Evolutionary conservation across 306 rosid species (phyloP), one percentile per base, ranked within the genome.

Genomic region (Begonia peltatifolia): DNA sequence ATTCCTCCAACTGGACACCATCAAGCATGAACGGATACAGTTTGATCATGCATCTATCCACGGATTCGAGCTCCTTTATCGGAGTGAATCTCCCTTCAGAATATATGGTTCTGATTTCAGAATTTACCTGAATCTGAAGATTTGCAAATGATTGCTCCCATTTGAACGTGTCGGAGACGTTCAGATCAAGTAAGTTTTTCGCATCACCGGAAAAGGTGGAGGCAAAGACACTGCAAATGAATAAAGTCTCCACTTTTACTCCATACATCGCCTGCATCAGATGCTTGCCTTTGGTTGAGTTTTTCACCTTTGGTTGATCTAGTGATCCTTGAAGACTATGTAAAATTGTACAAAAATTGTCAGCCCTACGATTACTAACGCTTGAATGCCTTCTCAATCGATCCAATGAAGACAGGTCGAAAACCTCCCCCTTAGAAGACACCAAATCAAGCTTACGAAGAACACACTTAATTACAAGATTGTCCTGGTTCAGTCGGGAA

Each of bases 181-280:
- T 60, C 65, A 84, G 61, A 41, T 87, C 70, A 10, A 71, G 30
- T 62, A 84, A 62, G 60, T 77, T 84, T 67, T 66, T 55, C 12
- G 63, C 63, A 13, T 80, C 62, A 52, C 84, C 80, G 42, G 87
- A 71, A 70, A 84, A 81, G 50, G 74, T 74, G 0, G 94, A 80
- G 12, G 83, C 63, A 14, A 84, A 81, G 53, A 87, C 76, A 20
- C 85, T 71, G 63, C 82, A 87, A 2, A 84, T 69, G 63, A 78
- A 79, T 35, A 81, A 60, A 1, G 83, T 87, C 78, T 64, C 63
- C 64, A 87, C 85, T 78, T 81, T 87, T 43, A 84, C 78, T 44
- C 96, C 94, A 46, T 81, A 84, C 84, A 87, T 60, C 14, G 96
- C 96, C 18, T 71, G 85, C 85, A 84, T 87, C 70, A 87, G 66